Percentiles rank a stretch among this genome's conserved stretches.
Evolutionary conservation across 129 eudicot species (phyloP).

Genomic region (Sambucus nigra): DNA sequence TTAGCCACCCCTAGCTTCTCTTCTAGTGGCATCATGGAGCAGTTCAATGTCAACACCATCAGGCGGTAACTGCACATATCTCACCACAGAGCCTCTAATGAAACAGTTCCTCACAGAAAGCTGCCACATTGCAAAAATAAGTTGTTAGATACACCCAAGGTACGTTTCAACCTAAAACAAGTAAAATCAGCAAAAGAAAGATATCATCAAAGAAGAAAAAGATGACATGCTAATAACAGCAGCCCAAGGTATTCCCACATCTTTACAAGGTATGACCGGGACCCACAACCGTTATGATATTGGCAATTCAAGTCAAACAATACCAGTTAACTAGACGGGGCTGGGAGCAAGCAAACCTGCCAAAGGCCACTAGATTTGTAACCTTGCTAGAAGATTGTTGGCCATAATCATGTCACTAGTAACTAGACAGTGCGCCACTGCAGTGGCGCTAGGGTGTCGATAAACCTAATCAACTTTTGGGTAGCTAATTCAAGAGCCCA

Average conservation of each 20-base stretch:
- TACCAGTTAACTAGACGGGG: slow-evolving; percentile 7
- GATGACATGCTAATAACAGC: no score
- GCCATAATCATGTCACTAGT: no score
- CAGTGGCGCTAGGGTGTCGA: no score
- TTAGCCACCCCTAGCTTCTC: slow-evolving; percentile 99
- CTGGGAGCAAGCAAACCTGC: no score
- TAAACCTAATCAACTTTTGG: no score
- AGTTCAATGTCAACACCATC: slow-evolving; percentile 96
- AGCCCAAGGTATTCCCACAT: no score
- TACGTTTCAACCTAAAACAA: not conserved
- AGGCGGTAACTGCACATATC: slow-evolving; percentile 92
- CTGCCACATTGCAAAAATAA: slow-evolving; percentile 24
- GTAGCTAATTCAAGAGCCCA: no score
- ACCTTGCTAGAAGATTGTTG: no score
- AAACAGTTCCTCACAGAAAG: slow-evolving; percentile 96
- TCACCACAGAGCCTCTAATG: slow-evolving; percentile 95
- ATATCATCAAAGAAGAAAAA: not conserved
- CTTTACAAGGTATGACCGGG: no score
- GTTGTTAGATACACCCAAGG: not conserved
- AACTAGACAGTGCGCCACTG: no score
- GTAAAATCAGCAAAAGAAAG: not conserved
- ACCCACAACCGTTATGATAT: no score
- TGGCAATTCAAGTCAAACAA: not conserved
- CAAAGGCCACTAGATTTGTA: no score
- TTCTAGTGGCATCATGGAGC: slow-evolving; percentile 97